Conservation (phyloP, 805 yeast species). For the Starmerella apicola region DNA sequence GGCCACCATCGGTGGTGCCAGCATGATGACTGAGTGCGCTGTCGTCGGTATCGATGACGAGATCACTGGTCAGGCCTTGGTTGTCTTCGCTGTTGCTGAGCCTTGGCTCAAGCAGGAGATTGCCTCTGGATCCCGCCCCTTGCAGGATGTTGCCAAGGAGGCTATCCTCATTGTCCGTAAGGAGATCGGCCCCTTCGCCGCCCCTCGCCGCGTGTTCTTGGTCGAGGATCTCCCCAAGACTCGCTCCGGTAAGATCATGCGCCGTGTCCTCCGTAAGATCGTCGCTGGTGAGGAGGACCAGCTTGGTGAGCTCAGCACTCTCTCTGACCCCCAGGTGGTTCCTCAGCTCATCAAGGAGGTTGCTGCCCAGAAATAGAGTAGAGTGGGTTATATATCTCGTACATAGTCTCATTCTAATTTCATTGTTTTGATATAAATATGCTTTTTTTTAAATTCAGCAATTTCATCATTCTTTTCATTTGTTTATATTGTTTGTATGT, state of each 20-base stretch:
- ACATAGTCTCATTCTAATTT: too few species aligned
- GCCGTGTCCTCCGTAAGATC: slow-evolving; percentile 90
- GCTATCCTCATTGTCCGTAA: slow-evolving; percentile 80
- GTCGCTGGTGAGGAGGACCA: slow-evolving; percentile 85
- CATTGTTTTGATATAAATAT: too few species aligned
- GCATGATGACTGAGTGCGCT: slow-evolving; percentile 83
- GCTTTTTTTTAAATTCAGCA: too few species aligned
- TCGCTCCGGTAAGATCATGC: slow-evolving; percentile 96
- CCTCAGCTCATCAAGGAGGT: slow-evolving; percentile 62
- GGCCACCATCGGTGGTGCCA: slow-evolving; percentile 50
- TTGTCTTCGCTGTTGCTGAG: slow-evolving; percentile 59
- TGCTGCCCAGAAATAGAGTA: slow-evolving; percentile 7
- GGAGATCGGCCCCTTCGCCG: slow-evolving; percentile 86
- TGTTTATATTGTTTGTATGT: too few species aligned
- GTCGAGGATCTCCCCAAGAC: slow-evolving; percentile 95
- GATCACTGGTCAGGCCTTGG: slow-evolving; percentile 93
- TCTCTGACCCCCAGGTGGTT: slow-evolving; percentile 77
- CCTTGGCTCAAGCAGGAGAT: slow-evolving; percentile 47
- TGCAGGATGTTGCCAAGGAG: slow-evolving; percentile 43
- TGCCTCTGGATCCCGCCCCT: slow-evolving; percentile 27
- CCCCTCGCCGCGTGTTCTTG: slow-evolving; percentile 75
- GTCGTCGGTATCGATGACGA: slow-evolving; percentile 93
- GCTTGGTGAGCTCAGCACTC: slow-evolving; percentile 83
- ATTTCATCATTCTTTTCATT: too few species aligned
- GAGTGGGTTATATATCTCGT: too few species aligned